Evolutionary conservation across 2,329 filamentous ascomycete genomes (phyloP).

Genomic region (Phyllosticta citrichinensis): DNA sequence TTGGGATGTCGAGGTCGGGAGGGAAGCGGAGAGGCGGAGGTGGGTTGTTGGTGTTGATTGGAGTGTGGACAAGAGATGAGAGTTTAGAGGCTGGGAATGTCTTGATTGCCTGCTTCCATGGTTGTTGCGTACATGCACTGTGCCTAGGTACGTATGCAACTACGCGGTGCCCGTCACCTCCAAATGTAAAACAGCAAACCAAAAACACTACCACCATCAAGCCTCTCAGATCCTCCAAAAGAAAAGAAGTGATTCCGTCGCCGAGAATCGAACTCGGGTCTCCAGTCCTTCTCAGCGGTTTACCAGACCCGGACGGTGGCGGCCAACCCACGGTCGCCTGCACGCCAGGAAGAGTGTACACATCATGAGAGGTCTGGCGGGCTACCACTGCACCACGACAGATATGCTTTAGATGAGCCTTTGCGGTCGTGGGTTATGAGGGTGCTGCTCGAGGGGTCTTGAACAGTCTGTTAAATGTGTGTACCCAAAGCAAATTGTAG

Average conservation of each 20-base stretch:
- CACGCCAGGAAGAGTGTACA: too few relatives aligned
- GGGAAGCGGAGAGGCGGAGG: slow-evolving; percentile 13
- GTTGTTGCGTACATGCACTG: neutral
- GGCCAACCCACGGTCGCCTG: neutral
- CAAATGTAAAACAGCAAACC: neutral
- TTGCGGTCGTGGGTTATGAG: too few relatives aligned
- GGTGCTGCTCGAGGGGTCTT: too few relatives aligned
- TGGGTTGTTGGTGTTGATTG: slow-evolving; percentile 36
- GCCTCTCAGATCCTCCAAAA: neutral
- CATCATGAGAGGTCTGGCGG: too few relatives aligned
- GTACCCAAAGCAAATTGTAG: too few relatives aligned
- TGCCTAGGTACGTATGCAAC: neutral
- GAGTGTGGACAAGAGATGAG: slow-evolving; percentile 12
- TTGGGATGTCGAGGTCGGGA: slow-evolving; percentile 30
- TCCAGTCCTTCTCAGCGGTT: neutral
- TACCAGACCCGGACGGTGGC: too few relatives aligned
- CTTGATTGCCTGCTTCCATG: too few relatives aligned
- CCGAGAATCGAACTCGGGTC: neutral
- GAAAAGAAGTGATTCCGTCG: neutral
- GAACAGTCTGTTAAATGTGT: too few relatives aligned
- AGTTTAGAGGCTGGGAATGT: too few relatives aligned
- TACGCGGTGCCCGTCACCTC: neutral
- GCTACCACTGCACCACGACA: too few relatives aligned
- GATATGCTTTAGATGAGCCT: too few relatives aligned
- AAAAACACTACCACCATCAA: neutral